These are phyloP conservation scores for Fusarium nelsonii DNA, from an alignment of 2,329 filamentous ascomycete genomes.

Conservation along the genomic window DNA sequence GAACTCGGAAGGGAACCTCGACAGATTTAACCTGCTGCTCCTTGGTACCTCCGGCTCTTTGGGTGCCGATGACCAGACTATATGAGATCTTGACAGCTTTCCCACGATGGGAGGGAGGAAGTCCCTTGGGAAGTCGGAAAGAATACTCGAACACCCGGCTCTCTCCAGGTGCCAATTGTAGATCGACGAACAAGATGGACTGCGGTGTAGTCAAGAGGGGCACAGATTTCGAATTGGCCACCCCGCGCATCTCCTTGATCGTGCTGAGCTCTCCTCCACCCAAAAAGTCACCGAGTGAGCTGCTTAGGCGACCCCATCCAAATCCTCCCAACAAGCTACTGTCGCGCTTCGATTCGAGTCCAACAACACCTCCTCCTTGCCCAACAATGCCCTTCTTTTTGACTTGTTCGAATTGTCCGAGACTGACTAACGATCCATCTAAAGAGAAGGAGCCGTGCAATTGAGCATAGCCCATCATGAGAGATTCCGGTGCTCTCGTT, in stretches of 20 bases:
- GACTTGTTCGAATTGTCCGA: constrained; percentile 92
- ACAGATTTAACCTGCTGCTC: constrained; percentile 91
- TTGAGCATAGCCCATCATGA: constrained; percentile 99
- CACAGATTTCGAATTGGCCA: constrained; percentile 86
- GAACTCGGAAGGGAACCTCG: constrained; percentile 90
- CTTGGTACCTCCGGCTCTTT: constrained; percentile 80
- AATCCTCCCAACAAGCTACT: constrained; percentile 85
- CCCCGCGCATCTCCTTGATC: constrained; percentile 94
- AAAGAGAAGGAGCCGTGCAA: constrained; percentile 91
- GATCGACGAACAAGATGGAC: constrained; percentile 94
- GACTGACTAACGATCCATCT: constrained; percentile 90
- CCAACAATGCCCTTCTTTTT: constrained; percentile 93
- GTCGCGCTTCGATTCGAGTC: constrained; percentile 80
- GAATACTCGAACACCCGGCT: constrained; percentile 88
- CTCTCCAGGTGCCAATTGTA: constrained; percentile 88
- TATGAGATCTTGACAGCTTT: constrained; percentile 96
- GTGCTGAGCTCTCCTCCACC: constrained; percentile 89
- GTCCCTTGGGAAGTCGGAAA: constrained; percentile 85
- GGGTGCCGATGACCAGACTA: constrained; percentile 90
- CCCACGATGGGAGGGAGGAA: constrained; percentile 92
- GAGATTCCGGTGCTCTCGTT: constrained; percentile 73
- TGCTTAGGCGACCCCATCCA: constrained; percentile 89
- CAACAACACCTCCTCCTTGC: constrained; percentile 88
- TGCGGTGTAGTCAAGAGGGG: constrained; percentile 95
- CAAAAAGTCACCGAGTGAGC: constrained; percentile 88